A percentile compares a stretch with the other conserved stretches of the same genome.
phyloP scores from a whole-genome alignment of 208 protist genomes.

The Trichomonas gallinae region DNA sequence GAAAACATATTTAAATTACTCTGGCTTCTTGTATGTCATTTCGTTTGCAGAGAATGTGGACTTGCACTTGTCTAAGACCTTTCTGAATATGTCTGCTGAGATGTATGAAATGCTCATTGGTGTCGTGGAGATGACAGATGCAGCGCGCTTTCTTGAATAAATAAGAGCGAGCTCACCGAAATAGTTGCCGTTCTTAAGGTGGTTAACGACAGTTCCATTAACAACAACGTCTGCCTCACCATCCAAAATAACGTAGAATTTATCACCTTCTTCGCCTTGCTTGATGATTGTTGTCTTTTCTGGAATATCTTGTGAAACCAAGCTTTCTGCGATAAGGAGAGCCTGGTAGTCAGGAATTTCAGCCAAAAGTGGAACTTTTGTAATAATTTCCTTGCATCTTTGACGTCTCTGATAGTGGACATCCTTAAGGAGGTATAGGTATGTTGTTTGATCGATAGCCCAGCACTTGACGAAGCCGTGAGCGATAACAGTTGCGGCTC shows the following conservation, averaged over 20 bases:
- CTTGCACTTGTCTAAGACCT: neutral
- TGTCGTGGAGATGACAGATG: conserved; percentile 31
- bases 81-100: neutral
- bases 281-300: neutral
- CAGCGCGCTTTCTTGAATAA: conserved; percentile 19
- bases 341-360: neutral
- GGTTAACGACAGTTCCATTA: neutral
- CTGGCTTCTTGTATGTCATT: neutral
- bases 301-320: neutral
- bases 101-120: neutral
- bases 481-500: neutral
- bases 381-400: neutral
- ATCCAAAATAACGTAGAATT: conserved; percentile 44
- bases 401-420: neutral
- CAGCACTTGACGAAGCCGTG: neutral
- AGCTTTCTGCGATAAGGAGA: neutral
- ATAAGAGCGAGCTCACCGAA: conserved; percentile 41
- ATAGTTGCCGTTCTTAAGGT: conserved; percentile 27
- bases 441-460: neutral
- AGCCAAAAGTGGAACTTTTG: neutral
- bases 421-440: neutral
- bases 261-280: conserved; percentile 53
- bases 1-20: neutral
- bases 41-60: neutral
- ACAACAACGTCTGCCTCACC: conserved; percentile 29